A percentile compares a stretch with the other conserved stretches of the same genome.
phyloP scores from a whole-genome alignment of 345 rosid species.

The Arabidopsis thaliana region DNA sequence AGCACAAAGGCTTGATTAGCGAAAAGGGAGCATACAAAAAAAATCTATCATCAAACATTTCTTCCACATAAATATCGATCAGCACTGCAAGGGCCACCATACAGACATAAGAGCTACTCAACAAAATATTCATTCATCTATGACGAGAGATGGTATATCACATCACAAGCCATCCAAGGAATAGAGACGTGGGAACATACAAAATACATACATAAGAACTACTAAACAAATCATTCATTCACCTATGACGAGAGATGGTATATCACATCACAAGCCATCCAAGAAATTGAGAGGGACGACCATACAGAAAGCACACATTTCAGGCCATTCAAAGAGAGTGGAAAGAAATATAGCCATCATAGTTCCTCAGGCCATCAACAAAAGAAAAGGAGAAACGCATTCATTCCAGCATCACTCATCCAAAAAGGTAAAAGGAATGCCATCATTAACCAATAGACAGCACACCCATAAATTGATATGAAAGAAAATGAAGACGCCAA shows the following conservation, averaged over 20 bases:
- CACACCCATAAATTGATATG: slow-evolving; percentile 23
- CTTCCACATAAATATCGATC: slow-evolving; percentile 22
- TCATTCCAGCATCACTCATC: slow-evolving; percentile 27
- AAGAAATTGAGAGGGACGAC: slow-evolving; percentile 27
- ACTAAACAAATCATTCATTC: slow-evolving; percentile 19
- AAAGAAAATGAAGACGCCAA: neutral
- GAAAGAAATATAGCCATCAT: slow-evolving; percentile 25
- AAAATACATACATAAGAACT: slow-evolving; percentile 10
- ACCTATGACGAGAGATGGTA: slow-evolving; percentile 12
- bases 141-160: neutral
- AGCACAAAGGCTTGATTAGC: slow-evolving; percentile 26
- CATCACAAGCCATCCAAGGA: slow-evolving; percentile 36
- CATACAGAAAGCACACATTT: slow-evolving; percentile 26
- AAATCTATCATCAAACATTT: slow-evolving; percentile 15
- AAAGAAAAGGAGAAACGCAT: neutral
- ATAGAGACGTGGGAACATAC: slow-evolving; percentile 28
- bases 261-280: slow-evolving; percentile 27
- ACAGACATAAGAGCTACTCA: slow-evolving; percentile 31
- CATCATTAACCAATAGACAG: slow-evolving; percentile 35
- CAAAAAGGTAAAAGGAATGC: slow-evolving; percentile 17
- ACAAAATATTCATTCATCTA: slow-evolving; percentile 28
- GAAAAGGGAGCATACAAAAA: slow-evolving; percentile 8
- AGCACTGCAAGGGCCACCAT: neutral
- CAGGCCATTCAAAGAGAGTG: slow-evolving; percentile 39
- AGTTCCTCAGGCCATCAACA: slow-evolving; percentile 22